phyloP scores from a whole-genome alignment of 2,329 filamentous ascomycete species.

The Exophiala phaeomuriformis region DNA sequence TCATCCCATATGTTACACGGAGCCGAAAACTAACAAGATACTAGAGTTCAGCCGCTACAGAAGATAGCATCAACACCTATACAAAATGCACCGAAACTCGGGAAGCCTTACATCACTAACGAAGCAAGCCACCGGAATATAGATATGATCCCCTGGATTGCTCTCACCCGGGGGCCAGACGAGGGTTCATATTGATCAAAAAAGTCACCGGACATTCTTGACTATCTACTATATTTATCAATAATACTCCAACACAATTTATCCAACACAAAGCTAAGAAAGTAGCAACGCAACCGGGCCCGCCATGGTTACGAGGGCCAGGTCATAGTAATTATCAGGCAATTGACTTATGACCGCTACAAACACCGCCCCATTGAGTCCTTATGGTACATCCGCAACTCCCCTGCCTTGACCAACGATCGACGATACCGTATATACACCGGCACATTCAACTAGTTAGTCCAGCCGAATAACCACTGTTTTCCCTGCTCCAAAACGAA shows the following conservation, averaged over 20 bases:
- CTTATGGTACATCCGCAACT: constrained; percentile 19
- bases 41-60: constrained; percentile 1
- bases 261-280: no score
- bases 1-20: constrained; percentile 1
- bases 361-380: constrained; percentile 24
- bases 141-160: no score
- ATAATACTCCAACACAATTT: not conserved
- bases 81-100: constrained; percentile 2
- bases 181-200: not conserved
- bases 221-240: not conserved
- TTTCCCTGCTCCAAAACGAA: constrained; percentile 5
- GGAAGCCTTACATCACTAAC: constrained; percentile 1
- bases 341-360: constrained; percentile 25
- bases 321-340: constrained; percentile 15
- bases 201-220: not conserved
- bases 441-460: constrained; percentile 25
- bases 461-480: constrained; percentile 18
- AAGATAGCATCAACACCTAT: constrained; percentile 1
- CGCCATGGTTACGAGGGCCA: constrained; percentile 16
- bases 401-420: constrained; percentile 15
- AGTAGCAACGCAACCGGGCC: constrained; percentile 1
- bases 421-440: constrained; percentile 26
- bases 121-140: no score
- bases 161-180: no score
- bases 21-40: constrained; percentile 4